Conservation (phyloP, 352 stramenopile species). For the Globisporangium sylvaticum region DNA sequence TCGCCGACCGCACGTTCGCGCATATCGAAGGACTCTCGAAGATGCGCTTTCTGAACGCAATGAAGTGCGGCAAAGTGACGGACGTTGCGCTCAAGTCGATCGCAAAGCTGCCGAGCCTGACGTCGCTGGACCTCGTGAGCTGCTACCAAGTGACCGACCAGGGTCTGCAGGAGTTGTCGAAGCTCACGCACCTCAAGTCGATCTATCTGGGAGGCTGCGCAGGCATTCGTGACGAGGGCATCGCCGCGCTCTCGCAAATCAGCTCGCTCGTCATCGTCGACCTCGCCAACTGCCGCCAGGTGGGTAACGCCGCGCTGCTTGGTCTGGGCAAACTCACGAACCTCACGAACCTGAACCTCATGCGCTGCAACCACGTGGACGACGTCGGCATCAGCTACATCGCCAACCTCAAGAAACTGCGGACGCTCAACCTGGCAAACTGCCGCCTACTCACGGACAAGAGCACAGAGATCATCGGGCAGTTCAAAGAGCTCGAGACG, state of each 20-base stretch:
- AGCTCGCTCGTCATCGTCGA: slow-evolving; percentile 56
- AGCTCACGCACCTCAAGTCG: slow-evolving; percentile 47
- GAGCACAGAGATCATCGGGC: slow-evolving; percentile 33
- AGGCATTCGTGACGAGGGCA: slow-evolving; percentile 53
- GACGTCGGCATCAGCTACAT: slow-evolving; percentile 49
- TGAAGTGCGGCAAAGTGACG: slow-evolving; percentile 79
- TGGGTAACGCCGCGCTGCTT: slow-evolving; percentile 55
- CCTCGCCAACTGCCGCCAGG: slow-evolving; percentile 69
- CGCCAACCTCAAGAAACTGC: slow-evolving; percentile 36
- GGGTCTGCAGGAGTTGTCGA: slow-evolving; percentile 35
- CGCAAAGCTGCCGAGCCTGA: slow-evolving; percentile 45
- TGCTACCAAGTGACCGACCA: slow-evolving; percentile 67
- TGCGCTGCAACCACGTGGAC: slow-evolving; percentile 76
- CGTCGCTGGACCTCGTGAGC: slow-evolving; percentile 71
- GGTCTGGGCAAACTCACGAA: slow-evolving; percentile 52
- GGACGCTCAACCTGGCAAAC: slow-evolving; percentile 76
- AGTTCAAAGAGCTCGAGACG: slow-evolving; percentile 48
- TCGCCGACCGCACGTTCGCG: slow-evolving; percentile 55
- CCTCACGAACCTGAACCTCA: slow-evolving; percentile 73
- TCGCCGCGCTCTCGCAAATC: slow-evolving; percentile 39
- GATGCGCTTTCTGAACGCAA: slow-evolving; percentile 73
- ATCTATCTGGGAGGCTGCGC: slow-evolving; percentile 63
- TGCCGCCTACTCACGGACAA: slow-evolving; percentile 75
- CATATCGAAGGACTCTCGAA: slow-evolving; percentile 48
- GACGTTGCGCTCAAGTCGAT: slow-evolving; percentile 46